Conservation (phyloP, 345 rosid species). For the Geranium brycei region DNA sequence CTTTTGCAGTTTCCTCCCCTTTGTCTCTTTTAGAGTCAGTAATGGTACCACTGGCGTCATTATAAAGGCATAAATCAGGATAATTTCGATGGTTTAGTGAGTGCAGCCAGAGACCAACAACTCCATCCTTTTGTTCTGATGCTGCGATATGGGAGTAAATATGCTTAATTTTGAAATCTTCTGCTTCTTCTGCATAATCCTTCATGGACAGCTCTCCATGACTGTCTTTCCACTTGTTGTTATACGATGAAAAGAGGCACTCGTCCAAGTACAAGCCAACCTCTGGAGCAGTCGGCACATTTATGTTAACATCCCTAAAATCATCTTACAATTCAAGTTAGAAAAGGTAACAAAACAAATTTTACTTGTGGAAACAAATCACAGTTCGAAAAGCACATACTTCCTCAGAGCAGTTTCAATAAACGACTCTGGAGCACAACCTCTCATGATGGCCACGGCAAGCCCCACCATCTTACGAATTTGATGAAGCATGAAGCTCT, state of each 20-base stretch:
- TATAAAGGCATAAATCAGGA: conserved; percentile 35
- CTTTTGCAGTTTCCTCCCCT: not conserved
- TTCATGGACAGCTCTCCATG: conserved; percentile 85
- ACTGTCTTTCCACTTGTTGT: conserved; percentile 63
- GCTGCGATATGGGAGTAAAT: conserved; percentile 73
- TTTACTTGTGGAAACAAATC: too few relatives aligned
- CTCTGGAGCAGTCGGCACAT: conserved; percentile 91
- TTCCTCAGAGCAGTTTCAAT: conserved; percentile 52
- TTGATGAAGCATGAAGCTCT: conserved; percentile 99
- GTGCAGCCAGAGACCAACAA: conserved; percentile 84
- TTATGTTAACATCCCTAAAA: conserved; percentile 52
- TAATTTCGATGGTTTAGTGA: conserved; percentile 76
- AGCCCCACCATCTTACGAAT: conserved; percentile 88
- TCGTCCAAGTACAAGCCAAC: conserved; percentile 92
- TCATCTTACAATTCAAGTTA: not conserved
- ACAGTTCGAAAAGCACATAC: conserved; percentile 19
- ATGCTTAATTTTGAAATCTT: conserved; percentile 66
- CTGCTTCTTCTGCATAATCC: conserved; percentile 55
- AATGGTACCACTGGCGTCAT: conserved; percentile 2
- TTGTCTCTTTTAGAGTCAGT: not conserved
- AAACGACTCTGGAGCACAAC: conserved; percentile 59
- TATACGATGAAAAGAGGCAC: conserved; percentile 72
- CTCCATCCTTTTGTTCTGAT: conserved; percentile 71
- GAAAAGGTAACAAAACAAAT: not conserved
- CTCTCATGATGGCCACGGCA: conserved; percentile 77